Conservation (phyloP, 2,329 filamentous ascomycete genomes). For the Diaporthe aspalathi region DNA sequence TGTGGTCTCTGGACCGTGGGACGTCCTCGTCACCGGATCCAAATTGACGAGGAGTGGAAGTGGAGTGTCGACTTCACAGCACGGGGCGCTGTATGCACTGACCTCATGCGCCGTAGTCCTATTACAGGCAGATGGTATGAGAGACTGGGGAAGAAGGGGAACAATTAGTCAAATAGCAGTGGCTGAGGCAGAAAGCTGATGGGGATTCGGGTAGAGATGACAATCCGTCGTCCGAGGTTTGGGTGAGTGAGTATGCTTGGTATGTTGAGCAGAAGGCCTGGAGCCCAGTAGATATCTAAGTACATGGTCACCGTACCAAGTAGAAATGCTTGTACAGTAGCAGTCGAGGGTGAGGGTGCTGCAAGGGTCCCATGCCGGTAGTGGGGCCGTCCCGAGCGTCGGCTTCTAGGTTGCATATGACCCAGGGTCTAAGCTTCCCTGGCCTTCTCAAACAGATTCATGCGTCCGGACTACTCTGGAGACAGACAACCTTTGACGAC, state of each 20-base stretch:
- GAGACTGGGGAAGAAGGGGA: not conserved
- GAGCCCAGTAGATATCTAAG: too few species aligned
- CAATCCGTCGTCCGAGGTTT: not conserved
- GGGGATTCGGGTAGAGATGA: not conserved
- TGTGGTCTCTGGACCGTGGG: not conserved
- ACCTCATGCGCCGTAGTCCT: not conserved
- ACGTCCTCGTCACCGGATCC: slow-evolving; percentile 7
- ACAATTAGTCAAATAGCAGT: not conserved
- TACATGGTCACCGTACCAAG: too few species aligned
- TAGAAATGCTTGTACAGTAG: too few species aligned
- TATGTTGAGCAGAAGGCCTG: too few species aligned
- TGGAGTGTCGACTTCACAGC: not conserved
- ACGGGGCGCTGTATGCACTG: not conserved
- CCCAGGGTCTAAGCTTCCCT: slow-evolving; percentile 24
- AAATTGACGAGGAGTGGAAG: slow-evolving; percentile 25
- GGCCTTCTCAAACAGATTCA: slow-evolving; percentile 30
- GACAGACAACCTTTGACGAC: slow-evolving; percentile 28
- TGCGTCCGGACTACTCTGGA: slow-evolving; percentile 14
- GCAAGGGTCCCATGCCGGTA: slow-evolving; percentile 16
- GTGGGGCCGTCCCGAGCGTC: slow-evolving; percentile 22
- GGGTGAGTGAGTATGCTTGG: too few species aligned
- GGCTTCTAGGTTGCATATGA: slow-evolving; percentile 32
- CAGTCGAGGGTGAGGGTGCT: too few species aligned
- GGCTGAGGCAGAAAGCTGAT: not conserved
- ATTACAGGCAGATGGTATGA: not conserved